A percentile compares a stretch with the other conserved stretches of the same genome.
phyloP scores from a whole-genome alignment of 306 rosid species.

The Cajanus cajan region DNA sequence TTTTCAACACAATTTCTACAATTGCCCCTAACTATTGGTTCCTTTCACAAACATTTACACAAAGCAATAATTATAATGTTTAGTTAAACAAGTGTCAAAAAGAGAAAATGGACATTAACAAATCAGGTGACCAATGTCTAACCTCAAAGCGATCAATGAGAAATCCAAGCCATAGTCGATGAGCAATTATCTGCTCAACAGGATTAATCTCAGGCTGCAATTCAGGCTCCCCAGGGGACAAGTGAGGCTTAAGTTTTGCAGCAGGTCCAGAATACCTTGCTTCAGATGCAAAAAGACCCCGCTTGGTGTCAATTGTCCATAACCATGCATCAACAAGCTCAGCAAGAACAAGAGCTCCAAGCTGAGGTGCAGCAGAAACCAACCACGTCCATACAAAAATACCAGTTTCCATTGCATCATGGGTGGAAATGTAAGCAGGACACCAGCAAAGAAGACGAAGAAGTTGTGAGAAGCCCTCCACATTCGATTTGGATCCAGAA shows the following conservation, averaged over 20 bases:
- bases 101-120: conserved; percentile 14
- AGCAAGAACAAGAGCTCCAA: conserved; percentile 91
- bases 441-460: conserved; percentile 99
- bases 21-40: no score
- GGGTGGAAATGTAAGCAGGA: conserved; percentile 91
- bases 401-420: conserved; percentile 95
- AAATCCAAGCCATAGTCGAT: conserved; percentile 96
- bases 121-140: conserved; percentile 38
- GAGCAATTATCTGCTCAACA: conserved; percentile 91
- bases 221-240: conserved; percentile 93
- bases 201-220: conserved; percentile 61
- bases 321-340: conserved; percentile 99
- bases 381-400: conserved; percentile 99
- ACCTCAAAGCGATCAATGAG: conserved; percentile 99
- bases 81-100: conserved; percentile 1
- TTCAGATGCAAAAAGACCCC: conserved; percentile 89
- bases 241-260: conserved; percentile 91
- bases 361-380: conserved; percentile 98
- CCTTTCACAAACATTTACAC: not conserved
- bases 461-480: conserved; percentile 97
- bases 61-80: not conserved
- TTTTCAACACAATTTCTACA: no score
- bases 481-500: conserved; percentile 76
- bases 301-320: conserved; percentile 97
- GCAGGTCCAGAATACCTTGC: conserved; percentile 79